Base-by-base conservation (phyloP, 805 yeast species). In the Candida nonsorbophila region DNA sequence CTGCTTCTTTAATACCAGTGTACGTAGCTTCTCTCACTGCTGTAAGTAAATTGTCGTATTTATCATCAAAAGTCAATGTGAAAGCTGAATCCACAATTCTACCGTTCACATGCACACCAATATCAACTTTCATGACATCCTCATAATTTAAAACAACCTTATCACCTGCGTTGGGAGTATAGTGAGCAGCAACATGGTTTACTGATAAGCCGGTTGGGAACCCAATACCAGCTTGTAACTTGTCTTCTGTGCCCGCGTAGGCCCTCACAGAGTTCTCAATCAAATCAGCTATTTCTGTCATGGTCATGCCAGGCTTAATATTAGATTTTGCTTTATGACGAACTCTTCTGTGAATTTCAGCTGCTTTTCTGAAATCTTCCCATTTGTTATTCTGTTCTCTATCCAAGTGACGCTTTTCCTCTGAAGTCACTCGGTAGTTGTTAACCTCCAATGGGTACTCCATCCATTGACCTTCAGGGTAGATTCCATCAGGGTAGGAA, bases 161-260 rank as follows among this genome's bases (percentile, higher is more conserved):
- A 55, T 92, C 98, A 8, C 95, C 95, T 4, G 90, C 81, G 60
- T 92, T 92, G 9, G 98, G 98, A 0, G 97, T 90, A 59, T 87
- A 92, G 55, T 92, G 99, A 0, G 98, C 98, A 15, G 99, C 99
- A 51, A 86, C 80, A 51, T 87, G 84, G 59, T 92, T 92, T 40
- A 90, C 58, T 1, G 95, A 85, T 22, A 92, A 72, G 35, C 99
- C 99, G n/a, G 97, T 87, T 28, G 99, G 99, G 71, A 92, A 92
- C 5, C 97, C 99, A 47, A 88, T 77, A 22, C 99, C 99, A 11
- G 86, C 92, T 30, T 53, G 56, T 37, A 72, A 68, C 17, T 73
- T 69, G 24, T 77, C 69, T 45, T 78, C 81, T 28, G 80, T 81
- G 24, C 72, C 81, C 10, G 87, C 71, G 44, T 80, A 76, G 4